phyloP scores from a whole-genome alignment of 176 grass and related monocot species.

The Aechmea fasciata region DNA sequence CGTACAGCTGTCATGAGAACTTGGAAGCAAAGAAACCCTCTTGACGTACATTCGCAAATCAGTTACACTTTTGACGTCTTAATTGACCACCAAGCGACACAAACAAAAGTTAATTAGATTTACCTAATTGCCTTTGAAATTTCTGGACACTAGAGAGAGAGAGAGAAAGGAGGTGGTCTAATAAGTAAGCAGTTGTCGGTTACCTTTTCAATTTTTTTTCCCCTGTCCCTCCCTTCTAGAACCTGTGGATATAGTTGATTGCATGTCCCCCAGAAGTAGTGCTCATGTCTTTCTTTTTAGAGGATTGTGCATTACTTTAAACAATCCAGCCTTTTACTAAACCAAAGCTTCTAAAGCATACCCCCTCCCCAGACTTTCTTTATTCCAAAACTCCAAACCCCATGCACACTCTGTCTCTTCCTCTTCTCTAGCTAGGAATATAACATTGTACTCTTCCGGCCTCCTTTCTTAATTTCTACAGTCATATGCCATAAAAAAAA shows the following conservation, averaged over 20 bases:
- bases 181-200: background rate
- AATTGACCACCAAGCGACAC: too few species aligned
- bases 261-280: background rate
- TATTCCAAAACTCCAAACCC: background rate
- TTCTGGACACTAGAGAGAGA: too few species aligned
- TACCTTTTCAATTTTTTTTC: background rate
- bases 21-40: too few species aligned
- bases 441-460: background rate
- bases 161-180: background rate
- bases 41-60: too few species aligned
- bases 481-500: background rate
- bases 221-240: background rate
- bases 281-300: background rate
- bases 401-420: slow-evolving; percentile 1
- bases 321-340: slow-evolving; percentile 3
- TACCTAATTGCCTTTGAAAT: too few species aligned
- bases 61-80: too few species aligned
- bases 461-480: background rate
- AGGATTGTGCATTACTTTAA: slow-evolving; percentile 3
- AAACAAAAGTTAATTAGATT: too few species aligned
- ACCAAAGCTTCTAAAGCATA: background rate
- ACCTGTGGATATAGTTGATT: background rate
- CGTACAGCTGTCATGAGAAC: too few species aligned
- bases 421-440: background rate
- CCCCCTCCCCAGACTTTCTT: background rate